A percentile compares a stretch with the other conserved stretches of the same genome.
Conservation (phyloP, 495 filamentous ascomycete genomes). For the Podospora pseudopauciseta region DNA sequence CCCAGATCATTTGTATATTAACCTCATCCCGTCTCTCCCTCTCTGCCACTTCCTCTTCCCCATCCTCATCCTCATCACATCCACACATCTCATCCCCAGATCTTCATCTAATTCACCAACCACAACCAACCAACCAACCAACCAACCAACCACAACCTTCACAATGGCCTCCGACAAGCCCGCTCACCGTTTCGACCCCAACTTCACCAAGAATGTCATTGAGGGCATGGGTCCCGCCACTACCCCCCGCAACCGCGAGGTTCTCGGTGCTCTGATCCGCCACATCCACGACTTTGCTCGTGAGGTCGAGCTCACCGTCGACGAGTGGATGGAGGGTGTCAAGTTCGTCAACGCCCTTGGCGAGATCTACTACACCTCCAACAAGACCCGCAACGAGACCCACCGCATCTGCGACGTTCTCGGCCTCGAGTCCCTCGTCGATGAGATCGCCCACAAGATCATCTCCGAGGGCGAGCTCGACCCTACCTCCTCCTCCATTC, state of each 20-base stretch:
- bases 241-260: slow-evolving; percentile 59
- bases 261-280: slow-evolving; percentile 63
- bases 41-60: not conserved
- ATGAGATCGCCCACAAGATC: slow-evolving; percentile 81
- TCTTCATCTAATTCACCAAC: slow-evolving; percentile 9
- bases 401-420: slow-evolving; percentile 76
- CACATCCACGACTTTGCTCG: slow-evolving; percentile 83
- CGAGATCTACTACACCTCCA: slow-evolving; percentile 48
- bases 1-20: slow-evolving; percentile 17
- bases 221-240: slow-evolving; percentile 73
- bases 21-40: slow-evolving; percentile 13
- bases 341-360: slow-evolving; percentile 55
- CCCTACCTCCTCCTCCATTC: slow-evolving; percentile 78
- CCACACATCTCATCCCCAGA: not conserved
- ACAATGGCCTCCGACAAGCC: slow-evolving; percentile 27
- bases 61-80: slow-evolving; percentile 1
- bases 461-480: slow-evolving; percentile 63
- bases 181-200: slow-evolving; percentile 60
- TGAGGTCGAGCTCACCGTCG: slow-evolving; percentile 73
- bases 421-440: slow-evolving; percentile 79
- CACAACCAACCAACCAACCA: not conserved
- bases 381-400: slow-evolving; percentile 68
- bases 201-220: slow-evolving; percentile 72
- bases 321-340: slow-evolving; percentile 78
- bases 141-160: slow-evolving; percentile 12